Percentiles rank a stretch among this genome's conserved stretches.
These are phyloP conservation scores for Aspergillus puulaauensis DNA, from an alignment of 2,329 filamentous ascomycete species.

Conservation along the genomic window DNA sequence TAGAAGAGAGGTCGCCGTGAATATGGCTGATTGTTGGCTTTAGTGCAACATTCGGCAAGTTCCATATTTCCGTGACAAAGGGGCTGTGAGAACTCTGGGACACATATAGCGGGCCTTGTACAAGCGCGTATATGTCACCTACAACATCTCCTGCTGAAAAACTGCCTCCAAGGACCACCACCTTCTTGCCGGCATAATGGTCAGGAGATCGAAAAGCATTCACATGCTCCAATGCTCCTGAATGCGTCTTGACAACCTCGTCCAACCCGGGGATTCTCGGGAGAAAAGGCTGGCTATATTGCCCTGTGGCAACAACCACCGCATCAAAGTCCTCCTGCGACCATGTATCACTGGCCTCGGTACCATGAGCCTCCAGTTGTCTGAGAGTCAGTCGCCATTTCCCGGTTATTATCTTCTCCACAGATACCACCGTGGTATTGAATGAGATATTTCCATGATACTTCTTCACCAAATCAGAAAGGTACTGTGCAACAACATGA, in stretches of 20 bases:
- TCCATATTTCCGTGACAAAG: conserved; percentile 20
- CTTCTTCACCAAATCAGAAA: conserved; percentile 23
- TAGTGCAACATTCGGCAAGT: conserved; percentile 24
- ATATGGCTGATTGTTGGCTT: conserved; percentile 20
- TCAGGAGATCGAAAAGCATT: conserved; percentile 34
- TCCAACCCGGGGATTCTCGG: conserved; percentile 37
- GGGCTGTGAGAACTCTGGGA: conserved; percentile 23
- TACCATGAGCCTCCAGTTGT: conserved; percentile 25
- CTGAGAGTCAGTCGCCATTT: conserved; percentile 31
- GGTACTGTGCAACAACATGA: conserved; percentile 20
- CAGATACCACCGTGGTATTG: conserved; percentile 32
- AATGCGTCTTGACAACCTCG: conserved; percentile 27
- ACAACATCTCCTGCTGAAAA: conserved; percentile 31
- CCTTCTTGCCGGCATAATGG: conserved; percentile 37
- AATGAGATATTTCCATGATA: conserved; percentile 29
- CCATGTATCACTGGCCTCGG: conserved; percentile 29
- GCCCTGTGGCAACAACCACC: conserved; percentile 42
- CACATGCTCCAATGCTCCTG: conserved; percentile 36
- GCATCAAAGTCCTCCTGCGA: conserved; percentile 45
- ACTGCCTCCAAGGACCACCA: conserved; percentile 30
- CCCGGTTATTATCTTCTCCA: conserved; percentile 31
- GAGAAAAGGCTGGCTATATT: conserved; percentile 43
- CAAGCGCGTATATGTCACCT: conserved; percentile 23
- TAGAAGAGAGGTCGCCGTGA: not conserved
- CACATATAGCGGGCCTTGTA: conserved; percentile 24